phyloP scores from a whole-genome alignment of 2,329 filamentous ascomycete genomes.

The Hymenoscyphus albidus region DNA sequence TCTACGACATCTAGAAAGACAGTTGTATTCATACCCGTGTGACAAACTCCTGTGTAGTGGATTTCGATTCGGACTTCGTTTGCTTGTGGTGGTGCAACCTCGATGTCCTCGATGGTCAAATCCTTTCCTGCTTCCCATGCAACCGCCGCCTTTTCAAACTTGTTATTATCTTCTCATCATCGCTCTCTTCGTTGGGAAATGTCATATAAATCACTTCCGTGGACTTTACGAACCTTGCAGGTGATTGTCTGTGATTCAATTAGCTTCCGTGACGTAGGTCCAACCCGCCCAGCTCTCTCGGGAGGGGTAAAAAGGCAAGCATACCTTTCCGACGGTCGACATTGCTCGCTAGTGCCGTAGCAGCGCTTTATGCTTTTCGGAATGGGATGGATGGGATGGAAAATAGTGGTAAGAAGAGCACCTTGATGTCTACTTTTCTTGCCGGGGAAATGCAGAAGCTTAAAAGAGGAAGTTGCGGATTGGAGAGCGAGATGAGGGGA shows the following conservation, averaged over 20 bases:
- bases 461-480: not conserved
- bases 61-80: conserved; percentile 97
- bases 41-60: conserved; percentile 97
- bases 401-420: not conserved
- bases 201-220: not conserved
- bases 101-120: conserved; percentile 84
- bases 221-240: conserved; percentile 32
- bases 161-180: conserved; percentile 13
- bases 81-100: conserved; percentile 83
- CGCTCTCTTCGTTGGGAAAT: not conserved
- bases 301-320: not conserved
- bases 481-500: not conserved
- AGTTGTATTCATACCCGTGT: conserved; percentile 67
- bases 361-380: not conserved
- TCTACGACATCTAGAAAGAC: conserved; percentile 22
- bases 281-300: not conserved
- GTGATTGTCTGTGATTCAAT: conserved; percentile 31
- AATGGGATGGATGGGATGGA: not conserved
- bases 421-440: conserved; percentile 8
- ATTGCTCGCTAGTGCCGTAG: not conserved
- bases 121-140: conserved; percentile 96
- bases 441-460: not conserved
- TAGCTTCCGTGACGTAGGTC: not conserved
- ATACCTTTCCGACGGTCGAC: conserved; percentile 12
- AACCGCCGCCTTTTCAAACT: conserved; percentile 66